A percentile compares a stretch with the other conserved stretches of the same genome.
phyloP scores from a whole-genome alignment of 1,284 basidiomycete species.

The Rhizopogon hawkerae region DNA sequence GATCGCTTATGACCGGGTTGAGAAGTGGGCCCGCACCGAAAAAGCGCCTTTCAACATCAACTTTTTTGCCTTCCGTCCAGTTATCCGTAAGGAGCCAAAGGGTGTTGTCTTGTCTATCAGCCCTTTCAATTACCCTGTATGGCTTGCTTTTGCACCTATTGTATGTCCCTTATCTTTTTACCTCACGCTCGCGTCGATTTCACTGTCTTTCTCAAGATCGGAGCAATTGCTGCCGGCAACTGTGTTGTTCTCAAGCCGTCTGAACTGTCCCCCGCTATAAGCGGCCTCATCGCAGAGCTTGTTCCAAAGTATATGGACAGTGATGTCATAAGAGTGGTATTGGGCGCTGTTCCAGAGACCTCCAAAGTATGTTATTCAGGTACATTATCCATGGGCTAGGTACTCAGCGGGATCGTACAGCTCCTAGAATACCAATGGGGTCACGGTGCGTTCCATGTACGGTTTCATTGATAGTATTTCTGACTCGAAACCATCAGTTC shows the following conservation, averaged over 20 bases:
- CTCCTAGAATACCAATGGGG: conserved; percentile 81
- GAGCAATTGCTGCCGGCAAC: conserved; percentile 78
- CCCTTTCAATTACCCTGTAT: conserved; percentile 58
- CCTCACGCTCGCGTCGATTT: background rate
- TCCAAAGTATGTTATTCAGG: conserved; percentile 43
- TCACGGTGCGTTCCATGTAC: conserved; percentile 50
- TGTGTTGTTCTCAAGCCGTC: conserved; percentile 74
- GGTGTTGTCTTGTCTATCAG: conserved; percentile 62
- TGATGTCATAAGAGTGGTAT: conserved; percentile 63
- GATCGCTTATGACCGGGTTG: conserved; percentile 58
- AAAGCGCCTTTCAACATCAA: conserved; percentile 47
- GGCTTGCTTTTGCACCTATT: conserved; percentile 44
- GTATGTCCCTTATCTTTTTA: conserved; percentile 30
- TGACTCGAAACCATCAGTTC: conserved; percentile 30
- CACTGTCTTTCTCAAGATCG: conserved; percentile 35
- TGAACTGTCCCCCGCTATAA: conserved; percentile 63
- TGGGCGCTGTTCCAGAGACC: conserved; percentile 70
- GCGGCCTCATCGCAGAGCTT: conserved; percentile 64
- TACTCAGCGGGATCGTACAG: conserved; percentile 23
- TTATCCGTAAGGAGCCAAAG: conserved; percentile 69
- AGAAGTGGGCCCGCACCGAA: conserved; percentile 71
- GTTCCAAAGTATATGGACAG: conserved; percentile 77
- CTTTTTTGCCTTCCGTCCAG: conserved; percentile 49
- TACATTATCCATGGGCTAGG: background rate
- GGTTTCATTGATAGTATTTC: background rate